phyloP scores from a whole-genome alignment of 768 basidiomycete genomes.

The Suillus placidus region DNA sequence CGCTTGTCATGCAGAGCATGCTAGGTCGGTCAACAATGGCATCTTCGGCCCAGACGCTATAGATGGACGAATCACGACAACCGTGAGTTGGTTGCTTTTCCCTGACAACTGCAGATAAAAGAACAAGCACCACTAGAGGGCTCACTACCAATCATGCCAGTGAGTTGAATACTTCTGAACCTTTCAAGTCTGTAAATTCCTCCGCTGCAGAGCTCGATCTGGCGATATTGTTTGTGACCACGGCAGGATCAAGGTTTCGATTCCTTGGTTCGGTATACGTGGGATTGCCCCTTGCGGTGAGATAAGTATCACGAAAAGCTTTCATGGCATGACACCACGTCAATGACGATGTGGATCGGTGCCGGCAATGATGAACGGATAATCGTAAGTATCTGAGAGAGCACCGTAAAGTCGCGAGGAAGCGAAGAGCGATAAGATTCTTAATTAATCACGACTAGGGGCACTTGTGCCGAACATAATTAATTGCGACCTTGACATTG shows the following conservation, averaged over 20 bases:
- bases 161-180: neutral
- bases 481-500: neutral
- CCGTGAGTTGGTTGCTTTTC: neutral
- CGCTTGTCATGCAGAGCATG: neutral
- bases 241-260: neutral
- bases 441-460: neutral
- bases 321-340: neutral
- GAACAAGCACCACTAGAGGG: neutral
- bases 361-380: neutral
- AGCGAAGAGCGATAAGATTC: constrained; percentile 3
- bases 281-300: neutral
- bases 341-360: neutral
- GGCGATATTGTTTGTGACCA: neutral
- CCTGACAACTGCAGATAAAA: neutral
- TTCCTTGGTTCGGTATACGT: neutral
- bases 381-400: neutral
- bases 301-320: neutral
- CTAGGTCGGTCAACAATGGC: neutral
- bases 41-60: neutral
- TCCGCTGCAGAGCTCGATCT: neutral
- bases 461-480: neutral
- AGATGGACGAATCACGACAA: neutral
- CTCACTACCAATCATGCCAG: neutral
- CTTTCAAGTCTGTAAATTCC: neutral
- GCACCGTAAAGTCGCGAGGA: neutral